phyloP scores from a whole-genome alignment of 2,329 filamentous ascomycete species.

The Tolypocladium tundrense region DNA sequence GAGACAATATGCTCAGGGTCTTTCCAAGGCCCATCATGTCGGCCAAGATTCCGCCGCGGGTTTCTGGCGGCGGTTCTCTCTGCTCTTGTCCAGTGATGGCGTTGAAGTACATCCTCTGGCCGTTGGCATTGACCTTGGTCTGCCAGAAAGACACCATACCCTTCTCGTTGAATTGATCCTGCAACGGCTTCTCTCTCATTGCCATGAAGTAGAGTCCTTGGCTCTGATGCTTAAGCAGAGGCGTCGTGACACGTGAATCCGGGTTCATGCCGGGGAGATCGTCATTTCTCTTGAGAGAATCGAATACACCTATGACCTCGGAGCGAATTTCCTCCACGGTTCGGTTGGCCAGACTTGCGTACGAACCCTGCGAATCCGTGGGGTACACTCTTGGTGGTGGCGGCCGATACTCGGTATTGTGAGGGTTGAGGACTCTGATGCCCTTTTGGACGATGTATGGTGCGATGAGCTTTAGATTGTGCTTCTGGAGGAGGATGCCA shows the following conservation, averaged over 20 bases:
- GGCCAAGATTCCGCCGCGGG: slow-evolving; percentile 63
- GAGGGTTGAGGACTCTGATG: slow-evolving; percentile 67
- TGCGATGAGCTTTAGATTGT: slow-evolving; percentile 55
- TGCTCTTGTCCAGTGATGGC: slow-evolving; percentile 69
- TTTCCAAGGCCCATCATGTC: slow-evolving; percentile 90
- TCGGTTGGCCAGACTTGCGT: slow-evolving; percentile 31
- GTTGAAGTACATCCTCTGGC: slow-evolving; percentile 61
- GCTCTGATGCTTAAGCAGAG: slow-evolving; percentile 75
- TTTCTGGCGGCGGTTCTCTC: slow-evolving; percentile 50
- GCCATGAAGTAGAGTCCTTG: slow-evolving; percentile 84
- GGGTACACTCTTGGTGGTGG: slow-evolving; percentile 24
- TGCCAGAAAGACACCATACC: slow-evolving; percentile 72
- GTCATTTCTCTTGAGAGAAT: slow-evolving; percentile 66
- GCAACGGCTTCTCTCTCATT: slow-evolving; percentile 58
- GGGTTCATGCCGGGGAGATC: slow-evolving; percentile 67
- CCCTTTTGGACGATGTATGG: slow-evolving; percentile 58
- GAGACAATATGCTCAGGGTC: slow-evolving; percentile 73
- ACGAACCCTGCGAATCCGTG: slow-evolving; percentile 15
- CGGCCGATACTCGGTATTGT: slow-evolving; percentile 42
- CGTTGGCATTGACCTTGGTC: slow-evolving; percentile 35
- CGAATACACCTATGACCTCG: slow-evolving; percentile 80
- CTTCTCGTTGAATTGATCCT: slow-evolving; percentile 47
- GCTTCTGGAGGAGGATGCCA: slow-evolving; percentile 54
- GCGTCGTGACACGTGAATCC: slow-evolving; percentile 48
- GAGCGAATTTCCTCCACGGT: slow-evolving; percentile 79